Percentiles rank a stretch among this genome's conserved stretches.
phyloP scores from a whole-genome alignment of 371 early-diverging fungal genomes.

The Mortierella sp. region DNA sequence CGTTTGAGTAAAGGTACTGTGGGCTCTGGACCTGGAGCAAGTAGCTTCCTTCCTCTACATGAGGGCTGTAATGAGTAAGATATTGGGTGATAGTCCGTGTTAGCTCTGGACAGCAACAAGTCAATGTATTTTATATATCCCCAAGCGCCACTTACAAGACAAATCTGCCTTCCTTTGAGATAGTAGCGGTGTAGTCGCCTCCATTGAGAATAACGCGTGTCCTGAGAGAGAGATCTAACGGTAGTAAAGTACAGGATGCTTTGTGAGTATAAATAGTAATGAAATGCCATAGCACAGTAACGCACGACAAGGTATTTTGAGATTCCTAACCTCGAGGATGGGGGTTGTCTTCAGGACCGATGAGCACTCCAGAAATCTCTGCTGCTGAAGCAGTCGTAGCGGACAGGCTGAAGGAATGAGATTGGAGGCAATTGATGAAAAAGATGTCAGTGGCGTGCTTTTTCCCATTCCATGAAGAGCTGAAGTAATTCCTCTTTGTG shows the following conservation, averaged over 20 bases:
- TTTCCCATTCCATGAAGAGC: too few species aligned
- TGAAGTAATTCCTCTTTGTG: neutral
- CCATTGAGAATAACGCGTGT: conserved; percentile 53
- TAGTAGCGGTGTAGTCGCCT: conserved; percentile 42
- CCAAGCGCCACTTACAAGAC: conserved; percentile 24
- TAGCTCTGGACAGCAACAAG: neutral
- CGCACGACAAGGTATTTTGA: neutral
- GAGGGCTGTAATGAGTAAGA: conserved; percentile 18
- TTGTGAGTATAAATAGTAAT: neutral
- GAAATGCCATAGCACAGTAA: too few species aligned
- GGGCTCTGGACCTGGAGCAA: conserved; percentile 59
- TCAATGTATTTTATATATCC: neutral
- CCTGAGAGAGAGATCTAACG: conserved; percentile 33
- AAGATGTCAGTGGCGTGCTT: too few species aligned
- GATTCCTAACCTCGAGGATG: conserved; percentile 30
- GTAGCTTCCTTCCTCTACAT: conserved; percentile 61
- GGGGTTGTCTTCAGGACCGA: conserved; percentile 25
- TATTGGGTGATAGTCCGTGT: neutral
- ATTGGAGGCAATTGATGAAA: neutral
- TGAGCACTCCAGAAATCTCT: conserved; percentile 27
- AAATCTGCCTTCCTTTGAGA: conserved; percentile 47
- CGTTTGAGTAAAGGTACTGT: conserved; percentile 56
- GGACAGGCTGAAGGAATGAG: conserved; percentile 21
- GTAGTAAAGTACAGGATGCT: neutral
- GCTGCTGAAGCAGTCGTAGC: conserved; percentile 24